Evolutionary conservation across 2,329 filamentous ascomycete genomes (phyloP).

Genomic region (Trichoderma koningiopsis): DNA sequence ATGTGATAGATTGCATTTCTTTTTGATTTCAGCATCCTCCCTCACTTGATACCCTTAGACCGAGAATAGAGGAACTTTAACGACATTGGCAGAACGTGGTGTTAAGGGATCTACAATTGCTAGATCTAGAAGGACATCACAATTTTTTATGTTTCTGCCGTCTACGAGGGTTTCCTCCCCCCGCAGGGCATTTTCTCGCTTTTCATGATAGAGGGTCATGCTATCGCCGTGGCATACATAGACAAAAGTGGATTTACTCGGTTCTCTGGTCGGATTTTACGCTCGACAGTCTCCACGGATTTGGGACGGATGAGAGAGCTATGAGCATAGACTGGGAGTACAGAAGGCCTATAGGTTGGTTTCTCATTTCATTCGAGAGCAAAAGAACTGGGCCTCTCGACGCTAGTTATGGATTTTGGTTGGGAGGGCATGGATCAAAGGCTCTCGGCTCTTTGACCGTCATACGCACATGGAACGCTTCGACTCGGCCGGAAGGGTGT

Average conservation of each 20-base stretch:
- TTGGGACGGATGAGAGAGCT: slow-evolving; percentile 38
- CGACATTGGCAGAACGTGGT: slow-evolving; percentile 44
- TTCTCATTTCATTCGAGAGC: slow-evolving; percentile 42
- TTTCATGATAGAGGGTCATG: slow-evolving; percentile 50
- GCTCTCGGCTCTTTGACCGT: slow-evolving; percentile 33
- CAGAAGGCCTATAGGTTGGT: slow-evolving; percentile 39
- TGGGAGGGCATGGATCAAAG: slow-evolving; percentile 38
- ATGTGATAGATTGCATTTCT: slow-evolving; percentile 50
- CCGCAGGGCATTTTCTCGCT: slow-evolving; percentile 44
- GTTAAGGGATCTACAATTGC: slow-evolving; percentile 39
- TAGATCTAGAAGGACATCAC: slow-evolving; percentile 43
- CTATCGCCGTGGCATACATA: slow-evolving; percentile 54
- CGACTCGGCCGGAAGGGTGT: slow-evolving; percentile 39
- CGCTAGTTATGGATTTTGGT: slow-evolving; percentile 43
- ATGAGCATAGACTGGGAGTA: slow-evolving; percentile 40
- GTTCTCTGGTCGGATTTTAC: slow-evolving; percentile 52
- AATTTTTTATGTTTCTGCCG: slow-evolving; percentile 43
- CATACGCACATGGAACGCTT: slow-evolving; percentile 32
- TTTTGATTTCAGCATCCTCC: slow-evolving; percentile 46
- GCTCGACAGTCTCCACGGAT: slow-evolving; percentile 41
- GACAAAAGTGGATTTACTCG: slow-evolving; percentile 68
- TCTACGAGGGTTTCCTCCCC: slow-evolving; percentile 42
- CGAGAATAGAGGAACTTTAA: slow-evolving; percentile 44
- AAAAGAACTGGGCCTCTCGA: slow-evolving; percentile 43
- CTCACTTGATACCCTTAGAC: slow-evolving; percentile 51